Evolutionary conservation across 192 early-diverging fungal genomes (phyloP).

Genomic region (Bifiguratus adelaidae): DNA sequence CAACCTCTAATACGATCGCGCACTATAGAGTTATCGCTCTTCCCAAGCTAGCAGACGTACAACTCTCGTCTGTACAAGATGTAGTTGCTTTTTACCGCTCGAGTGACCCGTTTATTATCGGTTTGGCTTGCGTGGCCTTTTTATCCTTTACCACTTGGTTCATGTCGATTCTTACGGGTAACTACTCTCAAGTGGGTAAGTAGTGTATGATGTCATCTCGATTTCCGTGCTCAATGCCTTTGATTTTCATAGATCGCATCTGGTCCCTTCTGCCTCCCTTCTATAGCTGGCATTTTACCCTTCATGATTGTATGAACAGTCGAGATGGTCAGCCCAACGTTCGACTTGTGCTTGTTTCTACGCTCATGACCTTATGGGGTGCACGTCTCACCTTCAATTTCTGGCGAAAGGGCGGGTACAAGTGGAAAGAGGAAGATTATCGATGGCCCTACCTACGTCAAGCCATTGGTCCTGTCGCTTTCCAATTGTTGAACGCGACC

Average conservation of each 20-base stretch:
- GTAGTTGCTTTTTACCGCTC: constrained; percentile 17
- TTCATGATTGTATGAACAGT: constrained; percentile 32
- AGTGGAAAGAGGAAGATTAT: constrained; percentile 57
- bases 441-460: constrained; percentile 47
- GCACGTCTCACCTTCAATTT: constrained; percentile 71
- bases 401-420: constrained; percentile 66
- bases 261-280: constrained; percentile 66
- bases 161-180: constrained; percentile 24
- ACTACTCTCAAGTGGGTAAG: constrained; percentile 30
- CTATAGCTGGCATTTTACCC: constrained; percentile 43
- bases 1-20: too few relatives aligned
- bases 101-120: constrained; percentile 25
- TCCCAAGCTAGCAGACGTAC: too few relatives aligned
- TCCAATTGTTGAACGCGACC: constrained; percentile 53
- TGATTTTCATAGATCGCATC: constrained; percentile 37
- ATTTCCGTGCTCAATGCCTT: background rate
- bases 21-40: too few relatives aligned
- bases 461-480: constrained; percentile 24
- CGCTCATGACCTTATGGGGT: constrained; percentile 58
- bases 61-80: too few relatives aligned
- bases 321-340: constrained; percentile 17
- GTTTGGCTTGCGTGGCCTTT: constrained; percentile 6
- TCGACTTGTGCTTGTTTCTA: constrained; percentile 24
- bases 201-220: background rate
- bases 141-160: constrained; percentile 24